Percentiles rank a stretch among this genome's conserved stretches.
Evolutionary conservation across 177 flowering plant species (phyloP).

Genomic region (Vitis hybrid): DNA sequence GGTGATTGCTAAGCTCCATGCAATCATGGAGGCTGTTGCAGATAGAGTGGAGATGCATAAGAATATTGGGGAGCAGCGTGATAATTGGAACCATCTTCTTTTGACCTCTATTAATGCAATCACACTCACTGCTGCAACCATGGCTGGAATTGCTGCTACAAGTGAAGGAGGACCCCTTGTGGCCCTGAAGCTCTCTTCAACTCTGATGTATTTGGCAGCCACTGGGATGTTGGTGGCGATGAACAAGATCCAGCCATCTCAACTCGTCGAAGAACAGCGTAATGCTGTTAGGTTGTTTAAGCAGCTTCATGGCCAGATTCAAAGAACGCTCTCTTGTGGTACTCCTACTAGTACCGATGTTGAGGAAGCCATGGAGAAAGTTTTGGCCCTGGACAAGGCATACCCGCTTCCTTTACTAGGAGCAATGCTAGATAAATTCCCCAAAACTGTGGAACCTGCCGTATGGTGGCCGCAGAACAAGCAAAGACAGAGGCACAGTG

Average conservation of each 20-base stretch:
- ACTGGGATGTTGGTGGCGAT: constrained; percentile 39
- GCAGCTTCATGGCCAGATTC: constrained; percentile 32
- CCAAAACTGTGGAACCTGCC: constrained; percentile 40
- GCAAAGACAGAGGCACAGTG: not conserved
- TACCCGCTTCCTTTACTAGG: constrained; percentile 58
- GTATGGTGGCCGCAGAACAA: constrained; percentile 49
- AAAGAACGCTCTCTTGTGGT: constrained; percentile 22
- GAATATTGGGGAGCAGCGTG: constrained; percentile 37
- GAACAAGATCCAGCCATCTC: constrained; percentile 59
- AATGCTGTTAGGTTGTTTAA: constrained; percentile 45
- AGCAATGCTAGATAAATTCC: constrained; percentile 55
- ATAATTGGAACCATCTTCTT: constrained; percentile 40
- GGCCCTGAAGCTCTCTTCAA: constrained; percentile 36
- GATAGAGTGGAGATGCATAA: constrained; percentile 47
- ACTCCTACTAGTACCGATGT: constrained; percentile 27
- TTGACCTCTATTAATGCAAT: constrained; percentile 38
- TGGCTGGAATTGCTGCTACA: constrained; percentile 28
- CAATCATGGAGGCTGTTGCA: constrained; percentile 36
- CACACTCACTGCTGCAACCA: constrained; percentile 33
- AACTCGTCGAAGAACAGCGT: constrained; percentile 56
- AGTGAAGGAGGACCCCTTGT: constrained; percentile 6
- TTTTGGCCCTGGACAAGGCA: constrained; percentile 46
- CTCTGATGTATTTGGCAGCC: constrained; percentile 37
- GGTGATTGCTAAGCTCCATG: constrained; percentile 21
- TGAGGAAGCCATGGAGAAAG: constrained; percentile 28